phyloP scores from a whole-genome alignment of 257 asterid species.

The Gynochthodes officinalis region DNA sequence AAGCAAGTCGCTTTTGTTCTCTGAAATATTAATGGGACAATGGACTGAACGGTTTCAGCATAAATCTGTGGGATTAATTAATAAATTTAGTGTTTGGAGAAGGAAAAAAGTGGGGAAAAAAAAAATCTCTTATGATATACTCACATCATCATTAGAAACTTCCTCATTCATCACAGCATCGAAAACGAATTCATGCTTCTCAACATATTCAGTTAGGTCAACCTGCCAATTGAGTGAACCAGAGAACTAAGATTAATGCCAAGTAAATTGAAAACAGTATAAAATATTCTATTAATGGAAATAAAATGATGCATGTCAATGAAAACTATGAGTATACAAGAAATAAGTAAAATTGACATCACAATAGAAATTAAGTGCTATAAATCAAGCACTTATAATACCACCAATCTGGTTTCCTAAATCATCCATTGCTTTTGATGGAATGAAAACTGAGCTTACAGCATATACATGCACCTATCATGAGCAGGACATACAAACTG shows the following conservation, averaged over 20 bases:
- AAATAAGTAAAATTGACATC: not conserved
- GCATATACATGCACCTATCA: not conserved
- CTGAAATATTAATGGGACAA: constrained; percentile 81
- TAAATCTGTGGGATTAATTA: constrained; percentile 46
- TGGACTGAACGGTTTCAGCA: constrained; percentile 82
- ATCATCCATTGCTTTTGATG: not conserved
- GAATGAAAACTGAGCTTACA: not conserved
- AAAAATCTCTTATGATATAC: constrained; percentile 1
- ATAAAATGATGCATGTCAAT: not conserved
- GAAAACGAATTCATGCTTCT: constrained; percentile 86
- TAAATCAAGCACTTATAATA: not conserved
- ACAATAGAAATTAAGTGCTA: not conserved
- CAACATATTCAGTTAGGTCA: constrained; percentile 83
- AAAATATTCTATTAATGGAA: too few relatives aligned
- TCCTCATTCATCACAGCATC: constrained; percentile 90
- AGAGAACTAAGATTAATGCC: not conserved
- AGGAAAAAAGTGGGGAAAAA: not conserved
- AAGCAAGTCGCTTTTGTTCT: constrained; percentile 96
- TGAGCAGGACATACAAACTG: not conserved
- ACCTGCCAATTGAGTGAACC: constrained; percentile 39
- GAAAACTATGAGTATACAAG: not conserved
- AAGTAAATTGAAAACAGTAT: not conserved
- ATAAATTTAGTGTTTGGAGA: not conserved
- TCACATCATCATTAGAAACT: constrained; percentile 86
- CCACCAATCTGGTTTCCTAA: not conserved